phyloP scores from a whole-genome alignment of 495 filamentous ascomycete species.

The Tetracladium marchalianum region DNA sequence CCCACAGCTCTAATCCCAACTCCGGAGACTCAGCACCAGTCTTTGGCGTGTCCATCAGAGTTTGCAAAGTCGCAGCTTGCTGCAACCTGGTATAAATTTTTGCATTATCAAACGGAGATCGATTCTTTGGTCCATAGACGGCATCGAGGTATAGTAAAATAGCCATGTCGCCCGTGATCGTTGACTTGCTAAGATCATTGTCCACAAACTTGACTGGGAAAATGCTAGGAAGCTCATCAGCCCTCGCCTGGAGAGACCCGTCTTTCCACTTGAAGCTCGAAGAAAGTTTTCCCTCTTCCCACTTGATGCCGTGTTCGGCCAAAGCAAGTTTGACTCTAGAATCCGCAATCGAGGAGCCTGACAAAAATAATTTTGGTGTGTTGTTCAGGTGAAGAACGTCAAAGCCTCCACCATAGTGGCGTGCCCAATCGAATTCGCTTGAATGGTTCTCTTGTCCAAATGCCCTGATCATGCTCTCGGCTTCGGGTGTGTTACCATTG shows the following conservation, averaged over 20 bases:
- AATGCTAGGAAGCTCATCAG: conserved; percentile 21
- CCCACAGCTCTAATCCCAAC: conserved; percentile 36
- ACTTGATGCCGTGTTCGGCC: conserved; percentile 48
- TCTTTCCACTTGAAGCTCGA: conserved; percentile 23
- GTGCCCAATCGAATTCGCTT: conserved; percentile 66
- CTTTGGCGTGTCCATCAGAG: conserved; percentile 22
- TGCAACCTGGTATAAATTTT: conserved; percentile 28
- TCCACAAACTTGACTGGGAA: conserved; percentile 43
- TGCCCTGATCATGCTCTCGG: conserved; percentile 59
- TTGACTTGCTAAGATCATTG: conserved; percentile 35
- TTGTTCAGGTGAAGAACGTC: conserved; percentile 69
- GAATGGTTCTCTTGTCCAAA: conserved; percentile 82
- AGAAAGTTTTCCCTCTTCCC: conserved; percentile 35
- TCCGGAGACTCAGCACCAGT: conserved; percentile 22
- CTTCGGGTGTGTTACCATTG: conserved; percentile 55
- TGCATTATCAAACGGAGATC: conserved; percentile 26
- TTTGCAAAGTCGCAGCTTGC: conserved; percentile 27
- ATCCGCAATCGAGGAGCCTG: conserved; percentile 44
- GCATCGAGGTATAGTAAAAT: conserved; percentile 48
- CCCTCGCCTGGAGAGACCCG: conserved; percentile 19
- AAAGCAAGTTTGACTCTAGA: conserved; percentile 46
- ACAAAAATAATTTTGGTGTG: conserved; percentile 41
- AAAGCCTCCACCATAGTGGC: conserved; percentile 69
- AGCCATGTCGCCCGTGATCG: conserved; percentile 33
- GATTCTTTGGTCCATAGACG: conserved; percentile 28